phyloP scores from a whole-genome alignment of 495 filamentous ascomycete genomes.

The Hyaloscypha hepaticicola region DNA sequence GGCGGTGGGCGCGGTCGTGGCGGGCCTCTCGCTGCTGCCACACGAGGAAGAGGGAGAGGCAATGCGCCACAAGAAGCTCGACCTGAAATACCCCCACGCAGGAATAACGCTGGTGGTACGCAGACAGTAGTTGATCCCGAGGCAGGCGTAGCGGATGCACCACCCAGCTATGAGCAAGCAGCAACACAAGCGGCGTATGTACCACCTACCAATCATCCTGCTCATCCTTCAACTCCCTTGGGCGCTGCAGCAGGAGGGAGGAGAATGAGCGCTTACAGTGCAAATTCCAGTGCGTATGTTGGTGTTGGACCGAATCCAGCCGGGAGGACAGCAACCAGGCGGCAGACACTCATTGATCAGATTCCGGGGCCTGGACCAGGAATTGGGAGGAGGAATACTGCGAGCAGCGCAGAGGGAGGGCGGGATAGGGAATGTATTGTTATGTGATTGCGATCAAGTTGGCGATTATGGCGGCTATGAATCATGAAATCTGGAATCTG shows the following conservation, averaged over 20 bases:
- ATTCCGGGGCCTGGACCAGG: constrained; percentile 3
- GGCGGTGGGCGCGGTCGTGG: constrained; percentile 10
- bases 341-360: constrained; percentile 19
- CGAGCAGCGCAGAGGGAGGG: neutral
- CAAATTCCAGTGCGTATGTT: neutral
- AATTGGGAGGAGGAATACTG: neutral
- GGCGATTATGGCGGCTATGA: neutral
- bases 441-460: constrained; percentile 24
- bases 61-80: constrained; percentile 19
- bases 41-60: constrained; percentile 15
- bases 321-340: neutral
- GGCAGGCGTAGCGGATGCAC: constrained; percentile 60
- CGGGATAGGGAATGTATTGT: constrained; percentile 28
- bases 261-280: constrained; percentile 23
- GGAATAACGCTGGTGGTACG: constrained; percentile 24
- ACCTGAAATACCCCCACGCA: constrained; percentile 28
- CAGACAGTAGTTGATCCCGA: constrained; percentile 29
- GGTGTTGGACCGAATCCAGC: neutral
- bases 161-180: constrained; percentile 82
- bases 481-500: neutral
- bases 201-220: constrained; percentile 59
- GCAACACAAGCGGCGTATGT: constrained; percentile 61
- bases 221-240: constrained; percentile 45
- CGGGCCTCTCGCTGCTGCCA: neutral
- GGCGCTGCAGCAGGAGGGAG: neutral